Conservation (phyloP, 768 basidiomycete species). For the Boletus edulis region DNA sequence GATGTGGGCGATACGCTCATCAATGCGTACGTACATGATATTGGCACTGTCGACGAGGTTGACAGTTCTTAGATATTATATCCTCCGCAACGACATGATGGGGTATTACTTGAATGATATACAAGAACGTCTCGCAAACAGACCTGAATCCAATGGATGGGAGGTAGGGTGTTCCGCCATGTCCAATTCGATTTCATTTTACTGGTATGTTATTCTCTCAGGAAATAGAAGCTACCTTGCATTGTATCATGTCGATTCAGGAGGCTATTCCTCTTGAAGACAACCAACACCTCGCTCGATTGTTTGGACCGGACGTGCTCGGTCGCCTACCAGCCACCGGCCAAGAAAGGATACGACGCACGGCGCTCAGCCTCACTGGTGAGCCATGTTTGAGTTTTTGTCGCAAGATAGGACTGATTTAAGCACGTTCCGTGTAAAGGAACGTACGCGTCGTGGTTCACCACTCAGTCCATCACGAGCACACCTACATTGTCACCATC, state of each 20-base stretch:
- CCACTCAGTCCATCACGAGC: slow-evolving; percentile 41
- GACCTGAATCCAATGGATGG: slow-evolving; percentile 56
- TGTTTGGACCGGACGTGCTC: slow-evolving; percentile 76
- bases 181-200: neutral
- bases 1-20: slow-evolving; percentile 87
- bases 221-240: slow-evolving; percentile 85
- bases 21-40: slow-evolving; percentile 62
- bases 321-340: slow-evolving; percentile 65
- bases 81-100: slow-evolving; percentile 83
- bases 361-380: slow-evolving; percentile 77
- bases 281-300: slow-evolving; percentile 49
- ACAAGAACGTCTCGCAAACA: slow-evolving; percentile 47
- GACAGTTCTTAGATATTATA: slow-evolving; percentile 63
- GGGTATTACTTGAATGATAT: slow-evolving; percentile 65
- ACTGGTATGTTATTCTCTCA: slow-evolving; percentile 29
- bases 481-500: slow-evolving; percentile 33
- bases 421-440: slow-evolving; percentile 37
- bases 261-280: slow-evolving; percentile 74
- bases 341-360: slow-evolving; percentile 65
- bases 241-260: slow-evolving; percentile 83
- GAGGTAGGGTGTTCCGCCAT: slow-evolving; percentile 50
- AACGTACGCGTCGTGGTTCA: slow-evolving; percentile 79
- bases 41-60: slow-evolving; percentile 1
- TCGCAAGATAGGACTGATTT: neutral
- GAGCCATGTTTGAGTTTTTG: slow-evolving; percentile 15